Evolutionary conservation across 2,329 filamentous ascomycete species (phyloP), one percentile per base, ranked within the genome.

Genomic region (Coniella lustricola): DNA sequence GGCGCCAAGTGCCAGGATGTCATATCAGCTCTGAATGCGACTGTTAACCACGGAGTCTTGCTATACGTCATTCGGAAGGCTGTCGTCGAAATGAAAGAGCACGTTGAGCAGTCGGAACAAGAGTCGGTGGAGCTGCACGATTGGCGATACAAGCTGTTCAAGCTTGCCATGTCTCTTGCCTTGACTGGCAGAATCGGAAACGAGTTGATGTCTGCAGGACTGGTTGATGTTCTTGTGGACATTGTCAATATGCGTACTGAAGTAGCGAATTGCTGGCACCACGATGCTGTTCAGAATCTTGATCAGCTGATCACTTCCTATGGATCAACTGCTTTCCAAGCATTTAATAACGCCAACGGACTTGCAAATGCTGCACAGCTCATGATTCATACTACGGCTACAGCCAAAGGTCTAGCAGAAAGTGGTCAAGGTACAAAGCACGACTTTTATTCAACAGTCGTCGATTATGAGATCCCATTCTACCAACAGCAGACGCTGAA

Each of bases 31-130:
- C 72, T 99, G 36, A 95, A 90, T 60, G 88, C 94, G 46, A 95
- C 91, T 57, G 91, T 97, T 33, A 97, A 95, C 59, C 94, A 98
- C 59, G 94, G 93, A 13, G 85, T 97, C 25, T 75, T 99, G 38
- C 85, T 97, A 56, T 97, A 96, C 60, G 79, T 96, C 56, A 85
- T 95, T 43, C 81, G 91, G 48, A 96, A 95, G 66, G 87, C 90
- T 9, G 87, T 97, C 49, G 84, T 85, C 16, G 87, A 90, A 54
- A 84, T 98, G 69, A 81, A 76, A 49, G 71, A 71, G 16, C 75
- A 81, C 51, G 70, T 72, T 42, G 63, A 71, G 43, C 79, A 84
- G 48, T 68, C 73, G 50, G 73, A 81, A 34, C 74, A 77, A 18
- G 76, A 82, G 55, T 75, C 79, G 49, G 79, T 79, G n/a, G 79